Percentiles rank a stretch among this genome's conserved stretches.
phyloP scores from a whole-genome alignment of 2,329 filamentous ascomycete genomes.

The Aspergillus calidoustus region DNA sequence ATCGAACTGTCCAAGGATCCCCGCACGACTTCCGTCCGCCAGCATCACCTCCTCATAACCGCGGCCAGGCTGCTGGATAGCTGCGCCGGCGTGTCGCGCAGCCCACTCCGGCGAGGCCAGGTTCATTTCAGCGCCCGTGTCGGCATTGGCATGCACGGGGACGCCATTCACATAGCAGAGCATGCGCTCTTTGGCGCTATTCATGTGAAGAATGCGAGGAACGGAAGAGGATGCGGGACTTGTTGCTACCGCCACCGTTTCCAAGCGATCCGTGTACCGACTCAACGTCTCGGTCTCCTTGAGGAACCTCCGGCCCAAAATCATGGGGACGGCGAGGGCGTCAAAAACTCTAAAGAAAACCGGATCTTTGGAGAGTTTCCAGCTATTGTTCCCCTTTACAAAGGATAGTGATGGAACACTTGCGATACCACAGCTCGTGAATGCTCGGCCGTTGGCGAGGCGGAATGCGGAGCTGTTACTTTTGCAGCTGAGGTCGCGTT shows the following conservation, averaged over 20 bases:
- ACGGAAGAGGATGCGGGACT: not conserved
- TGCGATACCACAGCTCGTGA: not conserved
- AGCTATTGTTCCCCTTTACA: not conserved
- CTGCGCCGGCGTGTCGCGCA: not conserved
- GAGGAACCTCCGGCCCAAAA: not conserved
- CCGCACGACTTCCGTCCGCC: not conserved
- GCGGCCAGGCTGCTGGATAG: not conserved
- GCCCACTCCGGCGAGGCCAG: not conserved
- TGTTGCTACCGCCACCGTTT: not conserved
- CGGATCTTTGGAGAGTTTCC: not conserved
- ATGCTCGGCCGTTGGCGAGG: not conserved
- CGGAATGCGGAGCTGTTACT: not conserved
- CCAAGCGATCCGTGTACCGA: not conserved
- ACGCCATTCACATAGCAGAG: not conserved
- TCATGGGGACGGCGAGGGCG: not conserved
- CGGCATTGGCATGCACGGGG: slow-evolving; percentile 2
- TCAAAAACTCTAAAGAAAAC: not conserved
- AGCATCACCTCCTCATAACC: not conserved
- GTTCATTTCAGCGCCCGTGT: slow-evolving; percentile 7
- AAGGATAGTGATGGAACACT: not conserved
- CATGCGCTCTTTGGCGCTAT: not conserved
- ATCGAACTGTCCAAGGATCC: not conserved
- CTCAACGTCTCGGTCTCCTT: not conserved
- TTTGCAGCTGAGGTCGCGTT: not conserved
- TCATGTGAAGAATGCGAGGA: slow-evolving; percentile 1